These are phyloP conservation scores for Monosporascus sp. DNA, from an alignment of 2,329 filamentous ascomycete species.

Conservation along the genomic window DNA sequence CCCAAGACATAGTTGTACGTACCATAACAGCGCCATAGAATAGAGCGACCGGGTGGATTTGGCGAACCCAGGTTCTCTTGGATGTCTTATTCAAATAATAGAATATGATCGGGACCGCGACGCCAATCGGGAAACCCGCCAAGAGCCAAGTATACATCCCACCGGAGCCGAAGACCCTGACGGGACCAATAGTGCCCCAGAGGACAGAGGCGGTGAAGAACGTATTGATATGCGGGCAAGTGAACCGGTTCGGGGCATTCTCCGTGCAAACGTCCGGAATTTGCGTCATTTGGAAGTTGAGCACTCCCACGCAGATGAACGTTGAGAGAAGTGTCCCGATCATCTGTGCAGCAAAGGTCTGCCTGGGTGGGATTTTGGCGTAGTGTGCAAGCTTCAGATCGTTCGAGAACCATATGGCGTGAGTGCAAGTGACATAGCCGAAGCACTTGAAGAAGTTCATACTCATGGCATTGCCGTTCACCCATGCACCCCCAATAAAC, in stretches of 20 bases:
- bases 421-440: constrained; percentile 35
- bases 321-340: constrained; percentile 50
- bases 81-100: constrained; percentile 24
- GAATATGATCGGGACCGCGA: constrained; percentile 24
- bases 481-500: constrained; percentile 46
- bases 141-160: constrained; percentile 30
- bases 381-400: constrained; percentile 48
- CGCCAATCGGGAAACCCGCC: constrained; percentile 28
- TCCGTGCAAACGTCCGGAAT: constrained; percentile 45
- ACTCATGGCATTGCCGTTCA: constrained; percentile 44
- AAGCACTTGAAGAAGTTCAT: constrained; percentile 53
- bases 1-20: neutral
- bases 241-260: constrained; percentile 42
- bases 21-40: constrained; percentile 15
- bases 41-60: constrained; percentile 22
- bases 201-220: constrained; percentile 48
- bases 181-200: constrained; percentile 35
- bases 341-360: constrained; percentile 55
- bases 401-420: constrained; percentile 20
- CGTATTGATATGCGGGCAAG: constrained; percentile 47
- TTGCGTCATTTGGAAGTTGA: constrained; percentile 31
- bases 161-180: constrained; percentile 30
- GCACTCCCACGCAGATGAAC: constrained; percentile 43
- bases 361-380: constrained; percentile 55
- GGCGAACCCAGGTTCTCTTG: constrained; percentile 15